Evolutionary conservation across 2,329 filamentous ascomycete genomes (phyloP).

Genomic region (Teratosphaeria pseudoeucalypti): DNA sequence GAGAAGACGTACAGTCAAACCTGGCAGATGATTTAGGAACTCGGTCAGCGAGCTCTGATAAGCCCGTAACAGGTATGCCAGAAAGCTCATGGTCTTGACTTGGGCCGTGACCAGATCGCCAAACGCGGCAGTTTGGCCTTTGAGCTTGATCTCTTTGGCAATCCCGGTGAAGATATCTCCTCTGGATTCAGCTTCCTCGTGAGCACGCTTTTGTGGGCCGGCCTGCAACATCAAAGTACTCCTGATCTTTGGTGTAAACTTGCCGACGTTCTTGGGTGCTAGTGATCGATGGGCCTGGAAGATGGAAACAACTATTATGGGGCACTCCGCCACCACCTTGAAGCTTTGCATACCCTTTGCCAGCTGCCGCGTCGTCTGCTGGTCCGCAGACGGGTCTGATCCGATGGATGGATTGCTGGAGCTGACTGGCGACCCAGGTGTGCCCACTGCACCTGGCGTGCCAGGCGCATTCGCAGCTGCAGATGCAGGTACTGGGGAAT

Average conservation of each 20-base stretch:
- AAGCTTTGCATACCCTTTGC: slow-evolving; percentile 97
- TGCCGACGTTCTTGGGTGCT: slow-evolving; percentile 74
- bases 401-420: slow-evolving; percentile 44
- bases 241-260: slow-evolving; percentile 91
- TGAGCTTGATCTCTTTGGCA: slow-evolving; percentile 84
- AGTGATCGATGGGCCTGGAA: slow-evolving; percentile 83
- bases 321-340: slow-evolving; percentile 94
- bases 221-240: slow-evolving; percentile 79
- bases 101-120: slow-evolving; percentile 97
- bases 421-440: slow-evolving; percentile 79
- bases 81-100: slow-evolving; percentile 98
- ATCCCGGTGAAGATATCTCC: slow-evolving; percentile 85
- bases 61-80: slow-evolving; percentile 82
- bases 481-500: slow-evolving; percentile 52
- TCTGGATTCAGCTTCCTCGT: slow-evolving; percentile 68
- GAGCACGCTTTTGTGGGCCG: slow-evolving; percentile 83
- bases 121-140: slow-evolving; percentile 59
- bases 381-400: slow-evolving; percentile 69
- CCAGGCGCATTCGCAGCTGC: slow-evolving; percentile 51
- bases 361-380: slow-evolving; percentile 63
- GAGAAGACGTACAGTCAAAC: slow-evolving; percentile 79
- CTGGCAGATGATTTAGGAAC: slow-evolving; percentile 74
- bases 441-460: slow-evolving; percentile 49
- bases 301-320: slow-evolving; percentile 96
- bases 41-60: slow-evolving; percentile 81